Evolutionary conservation across 2,329 filamentous ascomycete species (phyloP).

Genomic region (Conoideocrella luteorostrata): DNA sequence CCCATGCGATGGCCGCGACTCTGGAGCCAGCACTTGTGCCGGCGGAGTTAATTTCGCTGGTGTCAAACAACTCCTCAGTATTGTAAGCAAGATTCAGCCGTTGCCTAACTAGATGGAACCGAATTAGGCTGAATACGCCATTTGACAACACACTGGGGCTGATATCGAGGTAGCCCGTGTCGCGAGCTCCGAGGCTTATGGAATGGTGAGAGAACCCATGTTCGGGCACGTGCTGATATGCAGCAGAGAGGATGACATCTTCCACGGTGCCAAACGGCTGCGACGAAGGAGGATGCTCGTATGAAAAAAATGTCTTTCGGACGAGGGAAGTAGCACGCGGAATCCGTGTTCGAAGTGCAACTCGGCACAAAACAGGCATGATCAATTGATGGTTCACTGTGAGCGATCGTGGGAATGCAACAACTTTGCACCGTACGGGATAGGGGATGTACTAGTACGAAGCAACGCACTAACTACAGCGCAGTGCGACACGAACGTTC

Average conservation of each 20-base stretch:
- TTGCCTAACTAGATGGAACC: conserved; percentile 66
- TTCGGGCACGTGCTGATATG: conserved; percentile 68
- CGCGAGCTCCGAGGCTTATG: conserved; percentile 70
- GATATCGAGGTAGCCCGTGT: conserved; percentile 81
- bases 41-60: conserved; percentile 13
- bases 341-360: not conserved
- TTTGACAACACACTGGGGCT: conserved; percentile 76
- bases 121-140: conserved; percentile 75
- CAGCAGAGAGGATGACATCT: conserved; percentile 71
- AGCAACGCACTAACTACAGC: too few species aligned
- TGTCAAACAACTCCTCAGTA: conserved; percentile 31
- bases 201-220: conserved; percentile 75
- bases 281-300: conserved; percentile 55
- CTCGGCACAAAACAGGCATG: not conserved
- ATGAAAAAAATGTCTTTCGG: conserved; percentile 60
- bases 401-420: too few species aligned
- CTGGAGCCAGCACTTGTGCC: conserved; percentile 49
- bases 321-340: not conserved
- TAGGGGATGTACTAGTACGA: too few species aligned
- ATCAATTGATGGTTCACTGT: not conserved
- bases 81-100: conserved; percentile 50
- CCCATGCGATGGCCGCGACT: conserved; percentile 67
- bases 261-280: conserved; percentile 63
- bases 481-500: too few species aligned
- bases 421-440: too few species aligned